Conservation (phyloP, 768 basidiomycete genomes). For the Galerina marginata region DNA sequence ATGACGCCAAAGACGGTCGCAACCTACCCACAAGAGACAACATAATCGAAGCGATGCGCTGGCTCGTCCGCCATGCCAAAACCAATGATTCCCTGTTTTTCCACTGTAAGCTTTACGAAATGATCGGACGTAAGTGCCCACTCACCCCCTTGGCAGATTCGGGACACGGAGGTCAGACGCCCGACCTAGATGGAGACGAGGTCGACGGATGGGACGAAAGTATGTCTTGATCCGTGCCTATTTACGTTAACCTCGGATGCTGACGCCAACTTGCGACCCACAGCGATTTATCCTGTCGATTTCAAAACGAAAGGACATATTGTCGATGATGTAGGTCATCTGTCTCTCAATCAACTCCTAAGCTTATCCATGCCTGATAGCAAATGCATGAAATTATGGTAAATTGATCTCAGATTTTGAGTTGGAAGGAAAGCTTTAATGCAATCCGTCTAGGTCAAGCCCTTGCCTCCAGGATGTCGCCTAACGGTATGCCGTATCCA, state of each 20-base stretch:
- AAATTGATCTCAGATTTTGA: not conserved
- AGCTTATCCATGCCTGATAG: conserved; percentile 27
- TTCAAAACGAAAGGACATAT: conserved; percentile 79
- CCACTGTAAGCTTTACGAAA: conserved; percentile 54
- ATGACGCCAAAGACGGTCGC: conserved; percentile 54
- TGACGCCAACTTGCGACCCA: not conserved
- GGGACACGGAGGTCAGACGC: conserved; percentile 93
- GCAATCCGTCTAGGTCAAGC: conserved; percentile 40
- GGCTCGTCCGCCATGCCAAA: conserved; percentile 71
- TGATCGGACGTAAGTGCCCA: not conserved
- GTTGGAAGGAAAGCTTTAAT: not conserved
- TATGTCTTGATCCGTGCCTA: conserved; percentile 26
- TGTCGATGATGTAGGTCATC: conserved; percentile 61
- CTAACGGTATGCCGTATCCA: conserved; percentile 45
- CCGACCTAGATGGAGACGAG: conserved; percentile 80
- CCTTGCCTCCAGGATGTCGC: conserved; percentile 53
- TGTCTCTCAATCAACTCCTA: not conserved
- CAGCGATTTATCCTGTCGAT: conserved; percentile 91
- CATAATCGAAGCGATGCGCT: conserved; percentile 54
- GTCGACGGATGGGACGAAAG: conserved; percentile 82
- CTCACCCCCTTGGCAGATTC: conserved; percentile 58
- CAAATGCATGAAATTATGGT: conserved; percentile 58
- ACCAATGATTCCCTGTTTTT: conserved; percentile 80
- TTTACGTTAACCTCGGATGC: not conserved
- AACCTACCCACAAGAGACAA: conserved; percentile 51